Evolutionary conservation across 257 asterid species (phyloP), one percentile per base, ranked within the genome.

Genomic region (Nicotiana sylvestris): DNA sequence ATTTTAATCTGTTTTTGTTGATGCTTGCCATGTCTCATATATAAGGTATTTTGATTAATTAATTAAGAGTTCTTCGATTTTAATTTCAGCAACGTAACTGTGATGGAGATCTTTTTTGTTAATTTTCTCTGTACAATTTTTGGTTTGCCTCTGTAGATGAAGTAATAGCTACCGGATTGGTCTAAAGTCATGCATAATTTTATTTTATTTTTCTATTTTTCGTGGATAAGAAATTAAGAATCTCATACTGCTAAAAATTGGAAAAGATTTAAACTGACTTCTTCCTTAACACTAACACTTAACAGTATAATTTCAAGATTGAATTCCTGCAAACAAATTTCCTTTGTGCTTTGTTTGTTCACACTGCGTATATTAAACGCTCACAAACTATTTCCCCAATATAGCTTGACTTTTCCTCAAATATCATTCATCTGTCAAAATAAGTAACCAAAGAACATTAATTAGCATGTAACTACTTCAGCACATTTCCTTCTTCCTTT

Each of bases 161-260:
- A 74, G 62, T 74, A 62, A 74, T 49, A 51, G 80, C 62, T 49
- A 74, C 27, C 62, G 39, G 58, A 74, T 51, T 49, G 80, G 64
- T 74, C 62, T 30, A 15, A 27, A n/a, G 29, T 74, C 58, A 66
- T 15, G 49, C 74, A 66, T 15, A 30, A 74, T 66, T 16, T 27
- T 0, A 2, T n/a, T 25, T 33, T 49, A 12, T 6, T 25, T 16
- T 74, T 21, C 39, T 25, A 70, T 46, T 49, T 74, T 72, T 72
- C 2, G 78, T 72, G 78, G 78, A 72, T 27, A 13, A 74, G 27
- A 74, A 51, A 58, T 43, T 27, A 27, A 74, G 27, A 74, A 74
- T 74, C 3, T 27, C 43, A 74, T 27, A 51, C 43, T 27, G 80
- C 64, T 49, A 74, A 16, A 4, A 74, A 74, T 27, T 27, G 35